Evolutionary conservation across 2,329 filamentous ascomycete species (phyloP).

Genomic region (Talaromyces funiculosus): DNA sequence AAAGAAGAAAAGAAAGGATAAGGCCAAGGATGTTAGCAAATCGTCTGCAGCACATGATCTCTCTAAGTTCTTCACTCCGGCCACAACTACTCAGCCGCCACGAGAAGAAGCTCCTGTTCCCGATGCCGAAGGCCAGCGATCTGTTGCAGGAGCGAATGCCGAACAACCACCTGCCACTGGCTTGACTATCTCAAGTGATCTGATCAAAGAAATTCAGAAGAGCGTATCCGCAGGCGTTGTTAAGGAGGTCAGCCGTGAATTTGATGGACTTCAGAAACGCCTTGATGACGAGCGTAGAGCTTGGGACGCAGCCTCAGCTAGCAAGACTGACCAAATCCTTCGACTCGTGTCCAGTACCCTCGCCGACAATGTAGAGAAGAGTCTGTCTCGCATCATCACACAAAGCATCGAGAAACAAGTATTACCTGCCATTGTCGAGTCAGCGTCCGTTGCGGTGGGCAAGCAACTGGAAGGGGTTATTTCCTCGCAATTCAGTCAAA

Average conservation of each 20-base stretch:
- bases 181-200: conserved; percentile 48
- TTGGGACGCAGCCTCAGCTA: conserved; percentile 56
- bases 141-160: conserved; percentile 5
- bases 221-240: conserved; percentile 46
- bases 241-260: conserved; percentile 44
- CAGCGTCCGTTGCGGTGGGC: conserved; percentile 62
- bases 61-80: conserved; percentile 12
- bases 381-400: conserved; percentile 69
- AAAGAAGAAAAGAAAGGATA: conserved; percentile 65
- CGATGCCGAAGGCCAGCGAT: neutral
- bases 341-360: conserved; percentile 63
- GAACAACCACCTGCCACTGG: conserved; percentile 7
- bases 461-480: conserved; percentile 66
- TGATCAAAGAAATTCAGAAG: conserved; percentile 51
- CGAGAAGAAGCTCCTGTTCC: conserved; percentile 5
- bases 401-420: conserved; percentile 70
- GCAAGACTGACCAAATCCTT: conserved; percentile 65
- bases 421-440: conserved; percentile 65
- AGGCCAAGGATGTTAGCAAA: conserved; percentile 30
- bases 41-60: conserved; percentile 15
- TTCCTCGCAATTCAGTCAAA: conserved; percentile 58
- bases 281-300: conserved; percentile 65
- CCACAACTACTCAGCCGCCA: conserved; percentile 8
- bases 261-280: conserved; percentile 53
- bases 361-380: conserved; percentile 67